Base-by-base conservation (phyloP, 2,329 filamentous ascomycete species). In the Curvularia verruculosa region DNA sequence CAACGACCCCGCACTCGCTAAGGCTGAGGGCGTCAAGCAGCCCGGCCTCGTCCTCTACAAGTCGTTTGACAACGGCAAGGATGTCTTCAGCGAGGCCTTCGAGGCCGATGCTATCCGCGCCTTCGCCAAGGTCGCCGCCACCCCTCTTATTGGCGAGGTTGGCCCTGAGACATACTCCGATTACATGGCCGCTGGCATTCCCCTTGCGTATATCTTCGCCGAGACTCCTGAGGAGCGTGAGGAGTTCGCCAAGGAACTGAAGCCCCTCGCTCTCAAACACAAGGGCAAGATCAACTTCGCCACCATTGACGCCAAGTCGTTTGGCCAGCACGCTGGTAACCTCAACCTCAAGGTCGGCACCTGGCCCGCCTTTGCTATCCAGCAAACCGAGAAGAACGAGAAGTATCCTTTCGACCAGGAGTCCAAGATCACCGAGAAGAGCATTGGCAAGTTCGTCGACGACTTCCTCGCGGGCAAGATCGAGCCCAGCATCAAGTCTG, bases 281-380 rank as follows among this genome's bases (percentile, higher is more conserved):
- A 94, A 93, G 82, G 94, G 95, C 80, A 88, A 87, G 78, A 87
- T 99, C 83, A 98, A 96, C 89, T 96, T 99, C 78, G 95, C 93
- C 66, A 97, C 92, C 74, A 98, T 99, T 72, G 95, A 99, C 75
- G 93, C 95, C 68, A 91, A 91, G 84, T 80, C 90, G 59, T 99
- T 96, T 75, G 95, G 95, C 76, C 92, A 94, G 68, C 95, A 99
- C 81, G 93, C 92, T 68, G 87, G 86, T 73, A 99, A 99, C 87
- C 87, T 99, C 69, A 99, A 99, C 87, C 90, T 99, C 63, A 92
- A 96, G 82, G 86, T 90, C 61, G 90, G 94, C 83, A 90, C 92
- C 80, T 99, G 96, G 89, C 95, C 95, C 60, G 89, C 94, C 60
- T 99, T 99, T 80, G 95, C 93, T 74, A 98, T 99, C 78, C 95